Base-by-base conservation (phyloP, 306 rosid genomes). In the Mimosa pudica region DNA sequence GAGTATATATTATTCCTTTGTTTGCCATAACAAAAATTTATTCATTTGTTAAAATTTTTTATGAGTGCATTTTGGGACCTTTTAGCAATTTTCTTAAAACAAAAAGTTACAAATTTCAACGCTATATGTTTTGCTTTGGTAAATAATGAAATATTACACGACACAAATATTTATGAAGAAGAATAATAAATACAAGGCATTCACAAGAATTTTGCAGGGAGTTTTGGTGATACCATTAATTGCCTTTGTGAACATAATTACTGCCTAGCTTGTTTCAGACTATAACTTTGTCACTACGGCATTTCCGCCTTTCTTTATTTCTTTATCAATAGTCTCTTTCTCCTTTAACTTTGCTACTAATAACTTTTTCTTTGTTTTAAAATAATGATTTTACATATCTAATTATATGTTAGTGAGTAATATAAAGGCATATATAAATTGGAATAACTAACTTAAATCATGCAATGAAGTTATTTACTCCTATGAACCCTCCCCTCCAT, bases 271-370 rank as follows among this genome's bases (percentile, higher is more conserved):
- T 32, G n/a, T 54, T 70, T 47, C 11, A 46, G 35, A 46, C 73
- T 3, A 20, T 24, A 46, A 38, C 77, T 48, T 58, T 81, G 44
- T 57, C 68, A 52, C 33, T 60, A 73, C 87, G 82, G 69, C 77
- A 84, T 36, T 33, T 7, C 44, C 75, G 41, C 69, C 35, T 65
- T 79, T 75, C 67, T 46, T 38, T 55, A 16, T 75, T 65, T 61
- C 46, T 10, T 70, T 41, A 46, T 36, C 55, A 8, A 38, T 3
- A 41, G 24, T 44, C 73, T 71, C 30, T 75, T 69, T 41, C 24
- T 70, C 68, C 61, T 55, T 55, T n/a, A n/a, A 66, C 47, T 41
- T 42, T 42, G 7, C 52, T 10, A 42, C 35, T 8, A 42, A 3
- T 42, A n/a, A 67, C 24, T 3, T 67, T 67, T 30, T 13, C 14